Conservation (phyloP, 2,329 filamentous ascomycete species). For the Verticillium dahliae region DNA sequence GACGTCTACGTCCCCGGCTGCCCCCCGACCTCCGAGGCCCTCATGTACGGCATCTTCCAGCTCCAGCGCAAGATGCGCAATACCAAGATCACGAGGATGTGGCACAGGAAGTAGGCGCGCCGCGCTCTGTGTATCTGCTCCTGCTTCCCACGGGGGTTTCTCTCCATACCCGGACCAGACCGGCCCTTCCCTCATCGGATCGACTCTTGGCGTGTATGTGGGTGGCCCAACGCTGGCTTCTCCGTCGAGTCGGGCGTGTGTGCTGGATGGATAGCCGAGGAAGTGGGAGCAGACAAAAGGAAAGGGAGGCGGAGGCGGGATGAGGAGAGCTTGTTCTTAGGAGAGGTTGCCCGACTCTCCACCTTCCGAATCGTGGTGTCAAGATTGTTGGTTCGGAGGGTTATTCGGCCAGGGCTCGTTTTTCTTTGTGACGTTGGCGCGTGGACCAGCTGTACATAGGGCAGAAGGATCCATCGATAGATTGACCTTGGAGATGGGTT, state of each 20-base stretch:
- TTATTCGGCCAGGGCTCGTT: slow-evolving; percentile 2
- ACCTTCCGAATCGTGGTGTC: not conserved
- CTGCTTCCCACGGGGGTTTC: no score
- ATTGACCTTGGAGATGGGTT: slow-evolving; percentile 8
- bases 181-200: no score
- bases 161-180: no score
- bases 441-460: slow-evolving; percentile 8
- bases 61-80: slow-evolving; percentile 70
- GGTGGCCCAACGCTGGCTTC: no score
- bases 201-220: no score
- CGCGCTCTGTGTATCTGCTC: no score
- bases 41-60: slow-evolving; percentile 67
- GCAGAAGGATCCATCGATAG: slow-evolving; percentile 8
- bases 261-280: no score
- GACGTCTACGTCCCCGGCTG: slow-evolving; percentile 77
- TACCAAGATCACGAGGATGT: slow-evolving; percentile 48
- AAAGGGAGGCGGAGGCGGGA: no score
- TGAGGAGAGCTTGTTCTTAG: no score
- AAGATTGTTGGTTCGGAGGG: not conserved
- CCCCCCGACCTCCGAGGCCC: slow-evolving; percentile 54
- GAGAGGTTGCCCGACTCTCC: no score
- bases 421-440: slow-evolving; percentile 8
- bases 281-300: no score
- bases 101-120: slow-evolving; percentile 46
- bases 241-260: no score